phyloP scores from a whole-genome alignment of 2,329 filamentous ascomycete species.

The Botrytis hyacinthi region DNA sequence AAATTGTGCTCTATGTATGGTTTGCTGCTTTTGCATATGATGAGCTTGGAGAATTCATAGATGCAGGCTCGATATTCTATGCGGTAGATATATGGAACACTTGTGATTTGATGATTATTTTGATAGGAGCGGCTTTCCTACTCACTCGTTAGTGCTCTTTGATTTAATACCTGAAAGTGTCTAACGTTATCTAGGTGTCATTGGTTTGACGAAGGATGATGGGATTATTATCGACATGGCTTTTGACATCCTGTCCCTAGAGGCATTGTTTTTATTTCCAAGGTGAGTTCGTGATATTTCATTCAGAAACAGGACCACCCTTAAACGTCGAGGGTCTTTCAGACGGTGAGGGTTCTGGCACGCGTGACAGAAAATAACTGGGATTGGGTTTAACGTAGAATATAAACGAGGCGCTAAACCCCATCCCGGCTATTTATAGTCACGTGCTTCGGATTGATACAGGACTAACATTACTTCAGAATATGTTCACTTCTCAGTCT shows the following conservation, averaged over 20 bases:
- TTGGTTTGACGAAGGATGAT: constrained; percentile 63
- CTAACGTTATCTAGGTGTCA: constrained; percentile 50
- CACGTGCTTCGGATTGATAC: too few species aligned
- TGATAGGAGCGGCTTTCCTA: constrained; percentile 69
- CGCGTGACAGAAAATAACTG: too few species aligned
- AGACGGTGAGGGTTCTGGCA: too few species aligned
- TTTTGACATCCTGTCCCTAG: constrained; percentile 85
- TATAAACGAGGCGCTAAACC: too few species aligned
- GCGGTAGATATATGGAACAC: constrained; percentile 79
- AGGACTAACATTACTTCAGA: constrained; percentile 42
- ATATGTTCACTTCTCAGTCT: constrained; percentile 85
- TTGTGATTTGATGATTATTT: constrained; percentile 72
- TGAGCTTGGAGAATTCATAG: constrained; percentile 78
- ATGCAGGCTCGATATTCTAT: constrained; percentile 85
- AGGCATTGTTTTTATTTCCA: too few species aligned
- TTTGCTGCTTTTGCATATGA: constrained; percentile 86
- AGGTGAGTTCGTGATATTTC: too few species aligned
- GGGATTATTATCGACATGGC: constrained; percentile 73
- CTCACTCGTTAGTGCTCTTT: constrained; percentile 58
- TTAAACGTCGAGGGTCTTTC: too few species aligned
- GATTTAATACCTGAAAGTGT: neutral
- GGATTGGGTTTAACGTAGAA: too few species aligned
- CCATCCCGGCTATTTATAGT: too few species aligned
- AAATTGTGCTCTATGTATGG: constrained; percentile 79
- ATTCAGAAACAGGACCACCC: too few species aligned